Evolutionary conservation across 2,329 filamentous ascomycete genomes (phyloP).

Genomic region (Dothiorella sarmentorum): DNA sequence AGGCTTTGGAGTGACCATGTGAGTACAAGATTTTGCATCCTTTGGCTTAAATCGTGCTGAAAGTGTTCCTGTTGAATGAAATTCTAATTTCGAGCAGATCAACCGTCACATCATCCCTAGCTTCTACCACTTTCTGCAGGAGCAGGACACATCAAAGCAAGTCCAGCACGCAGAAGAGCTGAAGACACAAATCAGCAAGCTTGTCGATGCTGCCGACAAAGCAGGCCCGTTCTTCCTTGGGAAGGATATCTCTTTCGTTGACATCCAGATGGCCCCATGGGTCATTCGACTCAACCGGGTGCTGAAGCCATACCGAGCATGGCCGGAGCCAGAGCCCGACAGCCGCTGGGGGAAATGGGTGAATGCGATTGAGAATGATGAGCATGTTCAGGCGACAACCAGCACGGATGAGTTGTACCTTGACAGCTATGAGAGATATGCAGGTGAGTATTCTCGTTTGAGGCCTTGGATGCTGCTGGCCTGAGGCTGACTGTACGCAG

Average conservation of each 20-base stretch:
- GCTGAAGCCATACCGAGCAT: conserved; percentile 61
- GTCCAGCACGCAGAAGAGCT: conserved; percentile 59
- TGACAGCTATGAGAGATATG: conserved; percentile 64
- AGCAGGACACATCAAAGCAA: conserved; percentile 59
- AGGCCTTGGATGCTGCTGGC: neutral
- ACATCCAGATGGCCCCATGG: conserved; percentile 74
- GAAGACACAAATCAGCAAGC: conserved; percentile 60
- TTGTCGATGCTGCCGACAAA: conserved; percentile 55
- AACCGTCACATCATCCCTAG: conserved; percentile 71
- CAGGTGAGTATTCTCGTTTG: conserved; percentile 41
- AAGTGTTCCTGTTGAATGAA: too few relatives aligned
- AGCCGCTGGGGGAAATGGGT: conserved; percentile 68
- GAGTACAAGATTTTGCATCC: neutral
- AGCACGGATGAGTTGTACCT: conserved; percentile 64
- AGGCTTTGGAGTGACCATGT: conserved; percentile 80
- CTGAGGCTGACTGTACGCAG: conserved; percentile 28
- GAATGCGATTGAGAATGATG: conserved; percentile 63
- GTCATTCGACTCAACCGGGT: conserved; percentile 66
- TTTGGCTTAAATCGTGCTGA: too few relatives aligned
- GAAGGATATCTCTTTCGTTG: conserved; percentile 59
- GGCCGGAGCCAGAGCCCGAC: conserved; percentile 61
- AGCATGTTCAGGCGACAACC: conserved; percentile 63
- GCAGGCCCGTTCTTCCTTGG: conserved; percentile 69
- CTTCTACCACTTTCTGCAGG: conserved; percentile 72
- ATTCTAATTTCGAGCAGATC: conserved; percentile 50